Evolutionary conservation across 306 rosid genomes (phyloP).

Genomic region (Dryas alaskensis): DNA sequence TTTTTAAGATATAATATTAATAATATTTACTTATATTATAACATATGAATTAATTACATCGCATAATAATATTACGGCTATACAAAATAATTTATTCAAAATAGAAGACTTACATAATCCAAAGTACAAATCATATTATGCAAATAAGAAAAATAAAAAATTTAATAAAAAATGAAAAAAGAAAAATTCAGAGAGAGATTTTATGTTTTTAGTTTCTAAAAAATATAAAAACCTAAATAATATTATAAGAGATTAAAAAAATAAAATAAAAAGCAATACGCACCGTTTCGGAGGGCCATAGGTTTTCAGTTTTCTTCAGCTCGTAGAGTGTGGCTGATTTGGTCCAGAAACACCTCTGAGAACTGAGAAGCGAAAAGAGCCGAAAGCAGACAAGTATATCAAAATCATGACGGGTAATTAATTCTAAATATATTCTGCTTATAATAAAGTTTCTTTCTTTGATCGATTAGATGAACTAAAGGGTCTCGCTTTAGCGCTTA

Average conservation of each 20-base stretch:
- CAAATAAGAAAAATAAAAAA: too few species aligned
- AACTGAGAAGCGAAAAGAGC: slow-evolving; percentile 18
- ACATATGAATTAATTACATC: too few species aligned
- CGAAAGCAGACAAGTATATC: slow-evolving; percentile 12
- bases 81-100: too few species aligned
- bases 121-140: too few species aligned
- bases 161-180: too few species aligned
- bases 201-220: too few species aligned
- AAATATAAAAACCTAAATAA: background rate
- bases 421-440: background rate
- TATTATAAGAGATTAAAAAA: background rate
- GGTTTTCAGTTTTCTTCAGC: slow-evolving; percentile 17
- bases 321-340: background rate
- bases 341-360: slow-evolving; percentile 16
- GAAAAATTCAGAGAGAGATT: too few species aligned
- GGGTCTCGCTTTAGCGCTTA: background rate
- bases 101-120: too few species aligned
- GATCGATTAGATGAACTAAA: background rate
- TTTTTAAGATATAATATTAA: too few species aligned
- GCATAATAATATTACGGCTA: too few species aligned
- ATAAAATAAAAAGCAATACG: background rate
- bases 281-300: background rate
- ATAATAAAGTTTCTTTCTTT: background rate
- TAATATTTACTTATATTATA: too few species aligned
- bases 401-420: slow-evolving; percentile 63